These are phyloP conservation scores for Globisporangium yorkense DNA, from an alignment of 352 stramenopile genomes.

Conservation along the genomic window DNA sequence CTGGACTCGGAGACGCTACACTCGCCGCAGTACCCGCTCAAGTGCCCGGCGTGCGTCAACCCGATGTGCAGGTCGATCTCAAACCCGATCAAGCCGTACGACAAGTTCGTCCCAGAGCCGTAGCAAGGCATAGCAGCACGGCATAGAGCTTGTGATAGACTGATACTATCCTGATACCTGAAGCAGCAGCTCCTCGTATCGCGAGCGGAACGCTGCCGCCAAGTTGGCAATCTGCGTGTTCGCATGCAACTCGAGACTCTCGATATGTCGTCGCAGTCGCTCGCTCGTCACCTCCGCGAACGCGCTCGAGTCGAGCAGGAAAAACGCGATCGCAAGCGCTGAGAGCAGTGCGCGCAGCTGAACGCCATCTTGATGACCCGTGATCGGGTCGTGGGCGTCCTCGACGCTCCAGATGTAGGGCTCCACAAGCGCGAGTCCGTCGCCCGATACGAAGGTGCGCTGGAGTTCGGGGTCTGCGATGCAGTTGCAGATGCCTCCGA, in stretches of 20 bases:
- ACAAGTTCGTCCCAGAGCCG: conserved; percentile 18
- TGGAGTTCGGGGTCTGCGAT: conserved; percentile 54
- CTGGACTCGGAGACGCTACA: conserved; percentile 74
- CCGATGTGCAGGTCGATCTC: conserved; percentile 78
- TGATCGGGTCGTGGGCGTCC: conserved; percentile 6
- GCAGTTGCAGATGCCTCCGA: conserved; percentile 77
- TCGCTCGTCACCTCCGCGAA: conserved; percentile 36
- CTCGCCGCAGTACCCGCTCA: conserved; percentile 79
- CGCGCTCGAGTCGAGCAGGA: conserved; percentile 54
- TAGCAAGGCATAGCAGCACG: too few species aligned
- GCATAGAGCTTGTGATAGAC: too few species aligned
- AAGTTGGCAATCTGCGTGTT: conserved; percentile 49
- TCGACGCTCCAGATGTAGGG: conserved; percentile 31
- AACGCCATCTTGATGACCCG: not conserved
- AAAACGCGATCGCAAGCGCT: conserved; percentile 54
- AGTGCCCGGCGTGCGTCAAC: conserved; percentile 79
- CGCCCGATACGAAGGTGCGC: conserved; percentile 40
- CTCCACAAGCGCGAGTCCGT: conserved; percentile 37
- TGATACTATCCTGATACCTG: too few species aligned
- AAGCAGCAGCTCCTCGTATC: conserved; percentile 38
- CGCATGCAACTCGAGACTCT: conserved; percentile 21
- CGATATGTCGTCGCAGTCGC: conserved; percentile 26
- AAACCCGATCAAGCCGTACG: conserved; percentile 81
- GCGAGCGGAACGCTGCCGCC: conserved; percentile 28
- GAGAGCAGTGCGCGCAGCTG: conserved; percentile 43